Percentiles rank a stretch among this genome's conserved stretches.
Conservation (phyloP, 345 rosid genomes). For the Limnanthes douglasii region DNA sequence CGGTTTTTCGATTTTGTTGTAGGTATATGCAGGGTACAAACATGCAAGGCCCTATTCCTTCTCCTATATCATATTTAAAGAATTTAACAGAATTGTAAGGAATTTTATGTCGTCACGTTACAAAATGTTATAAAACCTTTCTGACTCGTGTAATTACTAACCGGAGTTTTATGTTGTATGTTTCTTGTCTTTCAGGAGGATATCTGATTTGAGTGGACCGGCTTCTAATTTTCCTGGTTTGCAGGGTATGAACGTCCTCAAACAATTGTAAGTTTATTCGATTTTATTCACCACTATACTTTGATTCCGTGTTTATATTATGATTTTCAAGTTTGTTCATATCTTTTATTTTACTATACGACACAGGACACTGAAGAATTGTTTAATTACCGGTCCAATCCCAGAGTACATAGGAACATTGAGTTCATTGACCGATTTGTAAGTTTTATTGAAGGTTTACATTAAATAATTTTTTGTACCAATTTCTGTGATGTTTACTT, state of each 20-base stretch:
- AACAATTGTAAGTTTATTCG: slow-evolving; percentile 33
- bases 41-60: slow-evolving; percentile 84
- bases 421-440: slow-evolving; percentile 23
- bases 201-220: slow-evolving; percentile 47
- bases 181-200: slow-evolving; percentile 28
- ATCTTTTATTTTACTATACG: slow-evolving; percentile 5
- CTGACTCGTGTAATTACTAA: too few species aligned
- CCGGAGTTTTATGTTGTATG: not conserved
- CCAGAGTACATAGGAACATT: slow-evolving; percentile 30
- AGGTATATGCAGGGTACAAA: slow-evolving; percentile 79
- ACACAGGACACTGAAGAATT: slow-evolving; percentile 46
- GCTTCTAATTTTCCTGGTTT: slow-evolving; percentile 39
- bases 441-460: too few species aligned
- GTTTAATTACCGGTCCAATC: slow-evolving; percentile 33
- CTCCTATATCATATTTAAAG: slow-evolving; percentile 32
- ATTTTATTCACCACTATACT: not conserved
- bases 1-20: slow-evolving; percentile 4
- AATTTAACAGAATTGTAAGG: slow-evolving; percentile 46
- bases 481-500: too few species aligned
- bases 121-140: too few species aligned
- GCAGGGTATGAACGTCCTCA: slow-evolving; percentile 5
- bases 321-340: not conserved
- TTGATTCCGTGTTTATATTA: not conserved
- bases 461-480: too few species aligned
- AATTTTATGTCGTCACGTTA: too few species aligned